These are phyloP conservation scores for Diaporthe velutina DNA, from an alignment of 2,329 filamentous ascomycete genomes.

Conservation along the genomic window DNA sequence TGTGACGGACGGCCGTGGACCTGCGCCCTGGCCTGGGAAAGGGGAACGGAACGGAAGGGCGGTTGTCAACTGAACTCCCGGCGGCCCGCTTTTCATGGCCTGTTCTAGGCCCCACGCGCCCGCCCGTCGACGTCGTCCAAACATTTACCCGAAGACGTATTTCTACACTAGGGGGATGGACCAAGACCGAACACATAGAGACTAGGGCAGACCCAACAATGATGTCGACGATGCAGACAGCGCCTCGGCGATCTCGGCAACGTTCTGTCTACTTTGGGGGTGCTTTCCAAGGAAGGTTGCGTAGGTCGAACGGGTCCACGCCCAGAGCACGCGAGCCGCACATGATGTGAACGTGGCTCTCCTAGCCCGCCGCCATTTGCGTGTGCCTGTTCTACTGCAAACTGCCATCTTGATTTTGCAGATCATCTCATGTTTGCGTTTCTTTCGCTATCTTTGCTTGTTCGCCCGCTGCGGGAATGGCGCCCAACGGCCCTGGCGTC, in stretches of 20 bases:
- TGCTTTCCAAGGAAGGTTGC: not conserved
- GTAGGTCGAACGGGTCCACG: not conserved
- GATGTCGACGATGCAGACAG: not conserved
- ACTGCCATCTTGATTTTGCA: not conserved
- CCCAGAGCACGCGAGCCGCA: conserved; percentile 7
- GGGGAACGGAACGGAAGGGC: not conserved
- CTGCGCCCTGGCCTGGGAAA: not conserved
- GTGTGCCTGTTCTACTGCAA: conserved; percentile 9
- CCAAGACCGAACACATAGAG: not conserved
- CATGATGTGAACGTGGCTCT: conserved; percentile 9
- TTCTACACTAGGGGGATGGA: not conserved
- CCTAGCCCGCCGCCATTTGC: not conserved
- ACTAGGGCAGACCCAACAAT: not conserved
- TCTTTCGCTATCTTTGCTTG: not conserved
- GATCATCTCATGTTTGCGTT: conserved; percentile 4
- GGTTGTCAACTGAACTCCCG: conserved; percentile 29
- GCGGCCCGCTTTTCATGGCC: conserved; percentile 27
- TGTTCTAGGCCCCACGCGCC: conserved; percentile 24
- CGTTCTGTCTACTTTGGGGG: not conserved
- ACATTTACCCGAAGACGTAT: conserved; percentile 8
- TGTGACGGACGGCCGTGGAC: not conserved
- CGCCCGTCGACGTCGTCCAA: conserved; percentile 10
- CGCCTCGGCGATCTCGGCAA: conserved; percentile 14
- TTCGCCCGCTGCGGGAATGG: not conserved
- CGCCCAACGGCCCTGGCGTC: not conserved